Conservation (phyloP, 768 basidiomycete genomes). For the Kwoniella sp. region DNA sequence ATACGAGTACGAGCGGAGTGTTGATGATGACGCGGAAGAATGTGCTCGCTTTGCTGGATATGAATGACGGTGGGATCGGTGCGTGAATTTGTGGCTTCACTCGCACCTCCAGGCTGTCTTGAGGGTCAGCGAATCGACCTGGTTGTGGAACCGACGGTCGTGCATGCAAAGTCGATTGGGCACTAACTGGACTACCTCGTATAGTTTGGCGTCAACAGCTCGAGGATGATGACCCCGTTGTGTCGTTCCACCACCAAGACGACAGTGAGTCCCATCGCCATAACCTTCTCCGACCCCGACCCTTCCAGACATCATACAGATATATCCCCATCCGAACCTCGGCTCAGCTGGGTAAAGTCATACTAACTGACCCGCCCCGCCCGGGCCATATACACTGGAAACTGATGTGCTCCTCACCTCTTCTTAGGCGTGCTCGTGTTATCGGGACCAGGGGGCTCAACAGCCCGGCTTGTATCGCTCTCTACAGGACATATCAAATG, state of each 20-base stretch:
- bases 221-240: constrained; percentile 69
- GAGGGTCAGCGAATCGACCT: too few relatives aligned
- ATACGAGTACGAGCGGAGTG: constrained; percentile 16
- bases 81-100: constrained; percentile 52
- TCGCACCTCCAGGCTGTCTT: too few relatives aligned
- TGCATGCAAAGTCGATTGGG: not conserved
- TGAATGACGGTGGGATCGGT: constrained; percentile 73
- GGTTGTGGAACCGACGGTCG: too few relatives aligned
- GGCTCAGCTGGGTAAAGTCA: too few relatives aligned
- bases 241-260: constrained; percentile 65
- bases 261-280: constrained; percentile 62
- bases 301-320: too few relatives aligned
- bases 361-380: too few relatives aligned
- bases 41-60: constrained; percentile 73
- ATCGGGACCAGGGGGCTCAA: constrained; percentile 74
- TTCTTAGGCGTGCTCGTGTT: constrained; percentile 67
- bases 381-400: too few relatives aligned
- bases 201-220: constrained; percentile 80
- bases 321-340: too few relatives aligned
- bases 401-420: constrained; percentile 2
- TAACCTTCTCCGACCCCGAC: too few relatives aligned
- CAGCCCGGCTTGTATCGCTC: constrained; percentile 69
- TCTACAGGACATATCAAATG: constrained; percentile 67
- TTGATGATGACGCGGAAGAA: constrained; percentile 61
- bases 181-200: not conserved